Evolutionary conservation across 2,329 filamentous ascomycete genomes (phyloP).

Genomic region (Clonostachys rhizophaga): DNA sequence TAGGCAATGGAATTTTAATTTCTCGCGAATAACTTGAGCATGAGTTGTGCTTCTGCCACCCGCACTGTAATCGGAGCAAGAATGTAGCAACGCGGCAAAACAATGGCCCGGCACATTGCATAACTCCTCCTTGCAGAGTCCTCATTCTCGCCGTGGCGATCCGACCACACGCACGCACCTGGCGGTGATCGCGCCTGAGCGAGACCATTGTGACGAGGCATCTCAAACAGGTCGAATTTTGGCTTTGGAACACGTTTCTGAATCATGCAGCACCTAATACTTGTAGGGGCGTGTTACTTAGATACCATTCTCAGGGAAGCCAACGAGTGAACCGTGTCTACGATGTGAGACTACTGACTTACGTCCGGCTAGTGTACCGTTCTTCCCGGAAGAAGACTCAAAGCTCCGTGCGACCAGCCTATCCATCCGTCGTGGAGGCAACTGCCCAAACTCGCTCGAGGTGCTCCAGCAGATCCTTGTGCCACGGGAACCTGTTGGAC

Average conservation of each 20-base stretch:
- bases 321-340: background rate
- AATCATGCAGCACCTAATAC: conserved; percentile 51
- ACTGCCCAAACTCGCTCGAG: conserved; percentile 67
- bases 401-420: conserved; percentile 64
- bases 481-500: conserved; percentile 15
- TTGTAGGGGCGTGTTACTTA: conserved; percentile 64
- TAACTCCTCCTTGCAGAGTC: too few relatives aligned
- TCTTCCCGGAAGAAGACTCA: conserved; percentile 66
- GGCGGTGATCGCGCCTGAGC: too few relatives aligned
- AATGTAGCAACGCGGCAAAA: too few relatives aligned
- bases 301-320: conserved; percentile 65
- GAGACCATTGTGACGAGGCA: too few relatives aligned
- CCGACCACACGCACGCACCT: too few relatives aligned
- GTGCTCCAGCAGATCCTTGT: conserved; percentile 60
- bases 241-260: background rate
- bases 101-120: too few relatives aligned
- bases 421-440: conserved; percentile 62
- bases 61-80: too few relatives aligned
- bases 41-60: too few relatives aligned
- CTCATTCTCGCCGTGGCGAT: too few relatives aligned
- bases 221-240: too few relatives aligned
- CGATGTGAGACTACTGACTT: conserved; percentile 4
- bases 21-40: too few relatives aligned
- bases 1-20: too few relatives aligned
- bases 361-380: conserved; percentile 45